Percentiles rank a stretch among this genome's conserved stretches.
These are phyloP conservation scores for Wakefieldia striispora DNA, from an alignment of 768 basidiomycete genomes.

Conservation along the genomic window DNA sequence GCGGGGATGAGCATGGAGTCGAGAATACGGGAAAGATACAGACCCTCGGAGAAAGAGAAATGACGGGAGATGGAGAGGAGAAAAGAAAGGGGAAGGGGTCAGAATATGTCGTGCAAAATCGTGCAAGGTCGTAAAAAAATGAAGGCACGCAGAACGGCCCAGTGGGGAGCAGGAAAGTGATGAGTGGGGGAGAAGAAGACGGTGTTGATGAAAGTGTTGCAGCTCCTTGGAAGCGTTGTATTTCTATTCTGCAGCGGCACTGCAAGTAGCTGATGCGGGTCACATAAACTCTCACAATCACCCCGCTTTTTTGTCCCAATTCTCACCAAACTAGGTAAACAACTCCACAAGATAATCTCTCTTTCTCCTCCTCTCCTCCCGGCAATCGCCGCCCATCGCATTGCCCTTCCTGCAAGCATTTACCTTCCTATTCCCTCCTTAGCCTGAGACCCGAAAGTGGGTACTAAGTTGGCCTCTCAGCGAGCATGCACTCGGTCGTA, in stretches of 20 bases:
- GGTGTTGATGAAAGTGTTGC: constrained; percentile 33
- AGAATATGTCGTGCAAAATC: constrained; percentile 65
- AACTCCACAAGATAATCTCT: not conserved
- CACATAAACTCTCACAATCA: constrained; percentile 11
- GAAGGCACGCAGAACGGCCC: constrained; percentile 32
- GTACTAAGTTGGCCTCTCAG: too few species aligned
- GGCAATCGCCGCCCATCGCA: constrained; percentile 17
- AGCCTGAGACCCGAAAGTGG: too few species aligned
- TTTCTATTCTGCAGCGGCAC: constrained; percentile 33
- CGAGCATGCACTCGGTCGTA: not conserved
- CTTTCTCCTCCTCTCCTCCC: constrained; percentile 2
- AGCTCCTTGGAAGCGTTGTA: constrained; percentile 31
- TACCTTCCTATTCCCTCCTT: too few species aligned
- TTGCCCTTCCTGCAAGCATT: too few species aligned
- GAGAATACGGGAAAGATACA: constrained; percentile 22
- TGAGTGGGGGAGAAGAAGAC: constrained; percentile 28
- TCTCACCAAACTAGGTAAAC: constrained; percentile 5
- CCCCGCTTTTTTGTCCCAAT: constrained; percentile 18
- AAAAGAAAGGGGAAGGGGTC: constrained; percentile 41
- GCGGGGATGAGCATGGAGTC: constrained; percentile 12
- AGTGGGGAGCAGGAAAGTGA: constrained; percentile 25
- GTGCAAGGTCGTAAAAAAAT: constrained; percentile 64
- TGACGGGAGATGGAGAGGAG: constrained; percentile 22
- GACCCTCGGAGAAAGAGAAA: constrained; percentile 30
- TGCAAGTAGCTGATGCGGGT: constrained; percentile 23